Conservation (phyloP, 2,329 filamentous ascomycete genomes). For the Monascus ruber region DNA sequence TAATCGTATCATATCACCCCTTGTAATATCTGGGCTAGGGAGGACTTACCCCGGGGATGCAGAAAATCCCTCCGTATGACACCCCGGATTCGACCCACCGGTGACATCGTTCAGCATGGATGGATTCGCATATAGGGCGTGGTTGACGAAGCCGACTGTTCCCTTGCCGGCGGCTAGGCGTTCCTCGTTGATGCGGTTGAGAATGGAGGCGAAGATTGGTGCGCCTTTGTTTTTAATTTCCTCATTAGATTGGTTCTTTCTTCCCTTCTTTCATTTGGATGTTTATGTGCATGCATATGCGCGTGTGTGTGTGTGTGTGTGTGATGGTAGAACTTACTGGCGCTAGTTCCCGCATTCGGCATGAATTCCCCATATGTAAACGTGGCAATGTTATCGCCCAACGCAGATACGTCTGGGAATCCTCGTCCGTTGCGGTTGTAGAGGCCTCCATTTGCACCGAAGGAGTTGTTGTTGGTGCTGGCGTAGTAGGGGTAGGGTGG, state of each 20-base stretch:
- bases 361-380: constrained; percentile 8
- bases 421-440: constrained; percentile 38
- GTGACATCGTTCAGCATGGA: constrained; percentile 33
- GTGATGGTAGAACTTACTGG: background rate
- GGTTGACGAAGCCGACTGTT: constrained; percentile 43
- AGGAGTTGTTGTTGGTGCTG: constrained; percentile 20
- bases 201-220: background rate
- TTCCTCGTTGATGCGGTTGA: constrained; percentile 36
- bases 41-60: background rate
- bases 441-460: constrained; percentile 26
- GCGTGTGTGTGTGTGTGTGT: no score
- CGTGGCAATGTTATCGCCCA: constrained; percentile 24
- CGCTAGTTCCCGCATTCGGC: constrained; percentile 16
- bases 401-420: constrained; percentile 40
- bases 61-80: constrained; percentile 10
- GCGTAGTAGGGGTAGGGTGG: constrained; percentile 18
- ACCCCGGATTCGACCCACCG: constrained; percentile 23
- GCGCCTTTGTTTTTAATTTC: background rate
- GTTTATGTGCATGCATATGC: background rate
- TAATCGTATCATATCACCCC: background rate
- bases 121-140: constrained; percentile 26
- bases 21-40: background rate
- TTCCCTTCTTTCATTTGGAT: background rate
- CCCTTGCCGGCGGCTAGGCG: constrained; percentile 35
- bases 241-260: constrained; percentile 10